Evolutionary conservation across 1,284 basidiomycete genomes (phyloP).

Genomic region (Rhodotorula sp.): DNA sequence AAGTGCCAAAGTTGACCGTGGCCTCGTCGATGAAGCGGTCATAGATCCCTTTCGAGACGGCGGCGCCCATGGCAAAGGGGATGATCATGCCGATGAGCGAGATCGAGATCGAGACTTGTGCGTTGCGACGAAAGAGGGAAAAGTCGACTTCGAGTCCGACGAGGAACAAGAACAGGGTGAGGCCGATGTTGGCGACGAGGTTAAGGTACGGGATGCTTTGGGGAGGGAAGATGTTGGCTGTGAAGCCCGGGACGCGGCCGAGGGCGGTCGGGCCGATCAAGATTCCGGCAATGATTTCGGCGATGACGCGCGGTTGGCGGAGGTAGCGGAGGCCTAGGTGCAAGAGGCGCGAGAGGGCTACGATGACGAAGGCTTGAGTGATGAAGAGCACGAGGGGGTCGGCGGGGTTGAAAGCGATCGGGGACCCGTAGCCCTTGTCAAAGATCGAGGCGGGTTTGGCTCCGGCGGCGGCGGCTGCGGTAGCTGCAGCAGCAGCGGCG

Average conservation of each 20-base stretch:
- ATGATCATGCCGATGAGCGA: conserved; percentile 65
- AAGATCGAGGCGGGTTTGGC: conserved; percentile 33
- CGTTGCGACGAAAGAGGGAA: conserved; percentile 57
- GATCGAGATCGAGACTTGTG: conserved; percentile 51
- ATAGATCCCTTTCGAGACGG: conserved; percentile 76
- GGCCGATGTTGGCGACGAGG: conserved; percentile 85
- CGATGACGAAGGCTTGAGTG: conserved; percentile 48
- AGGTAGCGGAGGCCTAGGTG: conserved; percentile 47
- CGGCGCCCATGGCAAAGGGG: conserved; percentile 82
- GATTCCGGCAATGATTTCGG: conserved; percentile 53
- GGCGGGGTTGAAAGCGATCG: conserved; percentile 19
- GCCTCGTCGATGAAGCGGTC: conserved; percentile 66
- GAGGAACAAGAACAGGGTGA: conserved; percentile 56
- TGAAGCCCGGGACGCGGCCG: conserved; percentile 77
- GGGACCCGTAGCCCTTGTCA: conserved; percentile 24
- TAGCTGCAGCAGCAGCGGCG: not conserved
- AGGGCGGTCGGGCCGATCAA: conserved; percentile 50
- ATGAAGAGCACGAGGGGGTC: conserved; percentile 43
- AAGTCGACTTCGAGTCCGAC: conserved; percentile 90
- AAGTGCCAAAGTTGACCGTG: conserved; percentile 70
- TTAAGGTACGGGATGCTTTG: conserved; percentile 72
- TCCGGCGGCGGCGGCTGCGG: not conserved
- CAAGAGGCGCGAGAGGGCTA: conserved; percentile 50
- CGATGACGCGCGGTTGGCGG: conserved; percentile 51
- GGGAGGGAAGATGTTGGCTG: conserved; percentile 73